Percentiles rank a stretch among this genome's conserved stretches.
These are phyloP conservation scores for Pseudodiploospora longispora DNA, from an alignment of 2,329 filamentous ascomycete species.

Conservation along the genomic window DNA sequence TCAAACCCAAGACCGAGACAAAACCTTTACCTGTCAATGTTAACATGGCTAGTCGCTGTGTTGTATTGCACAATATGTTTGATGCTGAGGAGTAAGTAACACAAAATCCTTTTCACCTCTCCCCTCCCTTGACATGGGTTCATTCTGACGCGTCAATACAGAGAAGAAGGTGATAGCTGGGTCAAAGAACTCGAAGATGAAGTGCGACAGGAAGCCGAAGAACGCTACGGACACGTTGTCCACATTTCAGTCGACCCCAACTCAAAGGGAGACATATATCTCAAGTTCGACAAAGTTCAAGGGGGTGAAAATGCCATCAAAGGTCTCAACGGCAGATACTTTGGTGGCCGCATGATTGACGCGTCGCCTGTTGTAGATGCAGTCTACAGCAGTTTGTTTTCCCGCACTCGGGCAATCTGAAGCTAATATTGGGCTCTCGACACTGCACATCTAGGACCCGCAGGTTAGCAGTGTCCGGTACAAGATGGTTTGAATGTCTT, in stretches of 20 bases:
- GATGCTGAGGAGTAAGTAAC: constrained; percentile 75
- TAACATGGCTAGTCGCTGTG: constrained; percentile 87
- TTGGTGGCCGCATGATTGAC: constrained; percentile 86
- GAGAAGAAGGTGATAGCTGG: constrained; percentile 82
- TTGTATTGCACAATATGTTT: constrained; percentile 94
- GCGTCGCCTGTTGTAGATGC: constrained; percentile 95
- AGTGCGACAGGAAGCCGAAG: constrained; percentile 84
- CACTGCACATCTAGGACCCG: constrained; percentile 39
- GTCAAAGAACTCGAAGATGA: constrained; percentile 91
- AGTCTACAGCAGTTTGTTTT: constrained; percentile 96
- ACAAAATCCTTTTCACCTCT: not conserved
- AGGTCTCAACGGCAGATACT: constrained; percentile 92
- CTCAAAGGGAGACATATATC: constrained; percentile 91
- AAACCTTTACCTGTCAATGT: constrained; percentile 78
- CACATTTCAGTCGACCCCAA: constrained; percentile 94
- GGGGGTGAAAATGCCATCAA: constrained; percentile 97
- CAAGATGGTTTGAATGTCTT: not conserved
- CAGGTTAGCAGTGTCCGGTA: constrained; percentile 26
- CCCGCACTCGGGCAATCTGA: constrained; percentile 74
- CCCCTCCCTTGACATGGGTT: not conserved
- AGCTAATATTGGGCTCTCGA: constrained; percentile 46
- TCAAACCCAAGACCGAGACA: constrained; percentile 70
- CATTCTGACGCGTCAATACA: constrained; percentile 35
- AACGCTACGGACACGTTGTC: constrained; percentile 94
- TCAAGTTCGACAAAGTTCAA: constrained; percentile 94